Evolutionary conservation across 2,329 filamentous ascomycete genomes (phyloP).

Genomic region (Rhytidhysteron rufulum): DNA sequence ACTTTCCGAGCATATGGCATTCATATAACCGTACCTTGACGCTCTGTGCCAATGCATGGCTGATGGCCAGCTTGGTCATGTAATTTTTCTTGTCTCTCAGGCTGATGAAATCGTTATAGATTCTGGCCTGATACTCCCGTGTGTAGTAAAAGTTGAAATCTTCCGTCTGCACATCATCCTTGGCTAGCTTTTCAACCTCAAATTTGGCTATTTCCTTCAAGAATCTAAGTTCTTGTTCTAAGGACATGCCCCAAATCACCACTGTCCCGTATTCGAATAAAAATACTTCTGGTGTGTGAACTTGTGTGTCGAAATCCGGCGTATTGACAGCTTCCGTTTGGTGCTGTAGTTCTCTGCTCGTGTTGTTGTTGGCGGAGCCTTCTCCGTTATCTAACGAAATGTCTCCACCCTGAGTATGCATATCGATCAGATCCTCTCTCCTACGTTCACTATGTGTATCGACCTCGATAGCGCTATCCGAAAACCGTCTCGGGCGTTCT

Average conservation of each 20-base stretch:
- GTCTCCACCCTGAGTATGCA: constrained; percentile 44
- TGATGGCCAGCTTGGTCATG: constrained; percentile 97
- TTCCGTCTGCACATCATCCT: constrained; percentile 89
- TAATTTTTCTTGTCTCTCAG: constrained; percentile 91
- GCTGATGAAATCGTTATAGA: constrained; percentile 99
- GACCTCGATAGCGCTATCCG: constrained; percentile 67
- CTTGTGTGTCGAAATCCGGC: constrained; percentile 76
- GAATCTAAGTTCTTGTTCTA: constrained; percentile 84
- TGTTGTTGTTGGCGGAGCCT: constrained; percentile 10
- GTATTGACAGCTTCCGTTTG: constrained; percentile 34
- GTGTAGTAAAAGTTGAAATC: constrained; percentile 99
- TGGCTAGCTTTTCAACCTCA: constrained; percentile 81
- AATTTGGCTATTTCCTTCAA: constrained; percentile 93
- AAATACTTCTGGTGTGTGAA: constrained; percentile 92
- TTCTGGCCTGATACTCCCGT: constrained; percentile 92
- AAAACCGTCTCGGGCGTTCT: constrained; percentile 61
- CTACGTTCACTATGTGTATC: constrained; percentile 55
- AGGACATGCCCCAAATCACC: constrained; percentile 96
- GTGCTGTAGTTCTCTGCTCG: neutral
- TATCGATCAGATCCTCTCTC: constrained; percentile 61
- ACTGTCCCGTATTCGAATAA: constrained; percentile 97
- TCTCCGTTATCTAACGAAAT: constrained; percentile 20
- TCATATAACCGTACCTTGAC: constrained; percentile 64
- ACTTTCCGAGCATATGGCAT: neutral
- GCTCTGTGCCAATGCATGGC: constrained; percentile 89